These are phyloP conservation scores for Orbilia ellipsospora DNA, from an alignment of 2,329 filamentous ascomycete species.

Conservation along the genomic window DNA sequence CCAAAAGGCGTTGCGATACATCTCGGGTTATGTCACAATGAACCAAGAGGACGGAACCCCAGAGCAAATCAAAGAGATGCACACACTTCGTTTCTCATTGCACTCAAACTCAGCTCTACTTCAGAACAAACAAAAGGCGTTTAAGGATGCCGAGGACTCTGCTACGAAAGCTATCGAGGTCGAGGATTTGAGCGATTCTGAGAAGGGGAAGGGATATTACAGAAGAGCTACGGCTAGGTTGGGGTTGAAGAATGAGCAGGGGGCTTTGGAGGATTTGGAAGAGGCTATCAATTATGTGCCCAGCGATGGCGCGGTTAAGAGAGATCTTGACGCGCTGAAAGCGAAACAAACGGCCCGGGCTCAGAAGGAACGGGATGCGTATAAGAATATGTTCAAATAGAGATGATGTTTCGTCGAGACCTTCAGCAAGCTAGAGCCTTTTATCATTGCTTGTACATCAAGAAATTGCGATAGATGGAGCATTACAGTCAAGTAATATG, in stretches of 20 bases:
- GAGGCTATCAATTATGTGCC: constrained; percentile 80
- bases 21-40: constrained; percentile 82
- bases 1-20: constrained; percentile 88
- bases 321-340: constrained; percentile 82
- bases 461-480: too few species aligned
- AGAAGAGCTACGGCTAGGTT: constrained; percentile 80
- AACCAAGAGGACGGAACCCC: constrained; percentile 75
- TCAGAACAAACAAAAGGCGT: constrained; percentile 81
- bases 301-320: constrained; percentile 77
- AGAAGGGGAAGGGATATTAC: constrained; percentile 90
- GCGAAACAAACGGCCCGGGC: constrained; percentile 76
- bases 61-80: constrained; percentile 74
- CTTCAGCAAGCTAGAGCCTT: too few species aligned
- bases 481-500: too few species aligned
- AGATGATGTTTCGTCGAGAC: background rate
- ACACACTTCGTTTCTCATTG: constrained; percentile 81
- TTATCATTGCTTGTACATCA: too few species aligned
- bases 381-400: constrained; percentile 83
- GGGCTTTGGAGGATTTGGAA: constrained; percentile 78
- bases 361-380: constrained; percentile 90
- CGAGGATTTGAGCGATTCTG: constrained; percentile 73
- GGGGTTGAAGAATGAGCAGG: constrained; percentile 84
- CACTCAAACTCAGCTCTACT: constrained; percentile 90
- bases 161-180: constrained; percentile 80
- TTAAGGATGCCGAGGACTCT: constrained; percentile 75